Base-by-base conservation (phyloP, 768 basidiomycete genomes). In the Tricholoma bakamatsutake region DNA sequence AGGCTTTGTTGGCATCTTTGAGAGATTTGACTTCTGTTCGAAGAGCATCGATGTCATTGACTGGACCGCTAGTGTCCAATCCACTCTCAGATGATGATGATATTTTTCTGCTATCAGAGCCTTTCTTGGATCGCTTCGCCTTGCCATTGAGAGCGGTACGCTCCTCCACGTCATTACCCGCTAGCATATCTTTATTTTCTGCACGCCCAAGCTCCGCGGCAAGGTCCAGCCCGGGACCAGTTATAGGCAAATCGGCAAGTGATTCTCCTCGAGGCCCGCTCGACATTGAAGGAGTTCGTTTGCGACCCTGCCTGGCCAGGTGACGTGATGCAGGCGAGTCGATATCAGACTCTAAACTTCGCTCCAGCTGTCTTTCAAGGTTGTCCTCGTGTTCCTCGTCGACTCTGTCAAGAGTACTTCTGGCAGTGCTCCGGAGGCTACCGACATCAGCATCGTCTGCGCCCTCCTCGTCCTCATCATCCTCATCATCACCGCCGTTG, bases 1-100 rank as follows among this genome's bases (percentile, higher is more conserved):
- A 76, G 1, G 95, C 95, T 69, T 96, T 96, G 76, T 97, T 98
- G 43, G 93, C 93, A 67, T 97, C 95, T 68, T 88, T 90, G 70
- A 98, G 82, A 30, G 85, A 86, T 70, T 96, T 96, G 67, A 97
- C 87, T 70, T 98, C 96, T 10, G 74, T 80, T 34, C 87, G 80
- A 52, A 98, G 71, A n/a, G 84, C 80, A 42, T 90, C 86, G 60
- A 90, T 69, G 61, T 92, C 88, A 53, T 74, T 84, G 48, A 72
- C 58, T 45, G 80, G 71, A 31, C 66, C 64, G 53, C 69, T 73
- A 5, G 71, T 66, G 51, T 82, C 82, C 49, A 79, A 64, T 21
- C 74, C 77, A 42, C 59, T 64, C 21, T 70, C 68, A 17, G 67
- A 60, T 27, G 64, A 67, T 27, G 64, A 67, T 40, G 73, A 68